Base-by-base conservation (phyloP, 1,284 basidiomycete species). In the Fomitopsis schrenkii region DNA sequence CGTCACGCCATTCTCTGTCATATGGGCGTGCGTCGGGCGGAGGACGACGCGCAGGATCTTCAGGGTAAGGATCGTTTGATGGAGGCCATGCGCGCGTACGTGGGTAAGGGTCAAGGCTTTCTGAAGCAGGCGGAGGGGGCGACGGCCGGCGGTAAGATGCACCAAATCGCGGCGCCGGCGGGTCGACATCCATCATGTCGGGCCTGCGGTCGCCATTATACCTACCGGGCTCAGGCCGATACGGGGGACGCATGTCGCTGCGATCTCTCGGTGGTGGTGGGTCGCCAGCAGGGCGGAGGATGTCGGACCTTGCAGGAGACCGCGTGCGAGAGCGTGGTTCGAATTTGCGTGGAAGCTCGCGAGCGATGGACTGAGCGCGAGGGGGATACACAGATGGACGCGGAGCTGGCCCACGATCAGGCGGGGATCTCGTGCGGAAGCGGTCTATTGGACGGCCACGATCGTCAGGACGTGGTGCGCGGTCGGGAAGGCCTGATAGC, bases 161-260 rank as follows among this genome's bases (percentile, higher is more conserved):
- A 38, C 66, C 62, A 35, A 65, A 67, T 5, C 69, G 69, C 40
- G 19, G 40, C 12, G 63, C 41, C 19, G 66, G 64, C 28, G 62
- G 56, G 45, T 71, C 71, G 15, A 70, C 65, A 40, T 72, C 70
- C 69, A 72, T 70, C 35, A 59, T 22, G 28, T 72, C 70, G 6
- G 66, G 48, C 8, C 69, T 65, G 15, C 68, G 65, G 19, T 68
- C 69, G 40, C 60, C 40, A 41, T 61, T 60, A 56, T 69, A 70
- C 30, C 70, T 64, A 19, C 69, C 70, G 19, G 62, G 57, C 30
- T 66, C 67, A 19, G 61, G 62, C 14, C 65, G 65, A 59, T 66
- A 66, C 30, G 67, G 45, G 19, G 65, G 35, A 35, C 63, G 59
- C 19, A 63, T 42, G 26, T 63, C 57, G 10, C 57, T 62, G 59